phyloP scores from a whole-genome alignment of 2,329 filamentous ascomycete species.

The Diaporthe capsici region DNA sequence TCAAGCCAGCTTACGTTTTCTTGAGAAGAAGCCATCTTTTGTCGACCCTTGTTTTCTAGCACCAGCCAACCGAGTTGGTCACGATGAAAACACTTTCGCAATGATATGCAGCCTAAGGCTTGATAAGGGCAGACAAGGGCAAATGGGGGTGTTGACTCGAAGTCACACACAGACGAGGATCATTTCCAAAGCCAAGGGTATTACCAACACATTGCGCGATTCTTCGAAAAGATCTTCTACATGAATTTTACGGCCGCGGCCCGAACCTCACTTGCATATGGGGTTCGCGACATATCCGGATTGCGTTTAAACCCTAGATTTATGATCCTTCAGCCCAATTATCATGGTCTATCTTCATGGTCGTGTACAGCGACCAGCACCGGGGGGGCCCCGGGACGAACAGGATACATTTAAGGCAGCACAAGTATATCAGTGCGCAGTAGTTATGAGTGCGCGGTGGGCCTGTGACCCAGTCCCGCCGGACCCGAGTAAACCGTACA shows the following conservation, averaged over 20 bases:
- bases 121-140: background rate
- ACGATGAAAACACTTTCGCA: background rate
- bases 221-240: background rate
- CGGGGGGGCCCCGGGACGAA: background rate
- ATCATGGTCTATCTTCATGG: background rate
- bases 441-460: background rate
- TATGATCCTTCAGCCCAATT: background rate
- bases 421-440: background rate
- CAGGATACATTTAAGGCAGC: background rate
- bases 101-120: background rate
- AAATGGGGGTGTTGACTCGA: background rate
- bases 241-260: background rate
- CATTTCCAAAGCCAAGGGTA: background rate
- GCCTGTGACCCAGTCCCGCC: background rate
- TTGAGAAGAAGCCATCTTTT: background rate
- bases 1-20: slow-evolving; percentile 13
- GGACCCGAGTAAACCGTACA: background rate
- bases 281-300: background rate
- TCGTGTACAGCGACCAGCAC: background rate
- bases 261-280: background rate
- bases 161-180: background rate
- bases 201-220: background rate
- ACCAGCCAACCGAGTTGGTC: background rate
- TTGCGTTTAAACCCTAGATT: slow-evolving; percentile 4
- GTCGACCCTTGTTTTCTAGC: background rate